Percentiles rank a stretch among this genome's conserved stretches.
Conservation (phyloP, 176 grass and related monocot species). For the Pontederia crassipes region DNA sequence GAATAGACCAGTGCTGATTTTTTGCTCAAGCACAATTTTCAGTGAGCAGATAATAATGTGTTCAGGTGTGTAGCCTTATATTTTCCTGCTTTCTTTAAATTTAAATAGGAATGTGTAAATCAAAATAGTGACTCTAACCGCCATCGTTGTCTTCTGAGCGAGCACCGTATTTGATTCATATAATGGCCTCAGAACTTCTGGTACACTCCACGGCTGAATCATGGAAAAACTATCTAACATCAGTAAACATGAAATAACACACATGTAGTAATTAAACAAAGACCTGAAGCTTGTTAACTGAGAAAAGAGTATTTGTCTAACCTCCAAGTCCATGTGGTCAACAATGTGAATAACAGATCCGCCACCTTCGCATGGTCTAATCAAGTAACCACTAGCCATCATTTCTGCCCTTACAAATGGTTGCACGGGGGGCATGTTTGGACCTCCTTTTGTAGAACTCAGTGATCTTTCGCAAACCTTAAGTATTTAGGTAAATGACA, state of each 20-base stretch:
- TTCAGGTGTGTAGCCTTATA: too few relatives aligned
- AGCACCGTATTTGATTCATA: conserved; percentile 73
- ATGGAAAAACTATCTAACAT: neutral
- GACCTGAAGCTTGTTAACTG: neutral
- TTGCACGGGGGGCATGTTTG: conserved; percentile 57
- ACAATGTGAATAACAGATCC: conserved; percentile 86
- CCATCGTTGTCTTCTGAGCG: conserved; percentile 76
- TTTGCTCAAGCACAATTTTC: neutral
- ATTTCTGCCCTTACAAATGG: conserved; percentile 87
- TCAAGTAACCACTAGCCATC: conserved; percentile 81
- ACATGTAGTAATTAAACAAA: conserved; percentile 4
- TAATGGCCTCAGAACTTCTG: conserved; percentile 70
- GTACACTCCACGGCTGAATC: conserved; percentile 72
- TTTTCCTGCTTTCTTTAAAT: too few relatives aligned
- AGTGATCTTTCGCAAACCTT: conserved; percentile 89
- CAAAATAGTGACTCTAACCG: conserved; percentile 33
- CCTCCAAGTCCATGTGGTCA: conserved; percentile 84
- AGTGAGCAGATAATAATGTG: too few relatives aligned
- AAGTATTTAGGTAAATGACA: neutral
- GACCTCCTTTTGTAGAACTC: conserved; percentile 51
- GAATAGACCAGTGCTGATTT: neutral
- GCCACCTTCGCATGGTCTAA: conserved; percentile 76
- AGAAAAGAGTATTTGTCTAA: conserved; percentile 20
- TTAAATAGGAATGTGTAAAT: neutral
- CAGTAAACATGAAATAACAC: neutral